phyloP scores from a whole-genome alignment of 1,284 basidiomycete species.

The Heterobasidion irregulare region DNA sequence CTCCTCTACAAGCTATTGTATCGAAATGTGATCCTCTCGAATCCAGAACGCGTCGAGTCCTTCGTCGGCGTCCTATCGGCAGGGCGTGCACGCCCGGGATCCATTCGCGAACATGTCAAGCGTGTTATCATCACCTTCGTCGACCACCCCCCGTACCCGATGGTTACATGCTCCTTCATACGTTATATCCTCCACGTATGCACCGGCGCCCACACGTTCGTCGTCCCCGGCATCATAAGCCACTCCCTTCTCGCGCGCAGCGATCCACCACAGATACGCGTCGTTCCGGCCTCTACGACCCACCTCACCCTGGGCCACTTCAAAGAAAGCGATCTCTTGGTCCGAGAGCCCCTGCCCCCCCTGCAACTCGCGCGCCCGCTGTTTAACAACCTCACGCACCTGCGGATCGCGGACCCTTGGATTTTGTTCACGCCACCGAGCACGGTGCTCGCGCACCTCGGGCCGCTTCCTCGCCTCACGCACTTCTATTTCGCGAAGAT shows the following conservation, averaged over 20 bases:
- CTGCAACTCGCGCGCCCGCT: not conserved
- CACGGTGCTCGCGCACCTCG: constrained; percentile 25
- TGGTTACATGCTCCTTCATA: too few relatives aligned
- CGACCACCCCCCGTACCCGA: too few relatives aligned
- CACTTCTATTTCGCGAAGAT: constrained; percentile 33
- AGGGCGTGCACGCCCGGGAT: constrained; percentile 18
- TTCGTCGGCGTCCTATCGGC: constrained; percentile 22
- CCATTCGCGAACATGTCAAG: constrained; percentile 25
- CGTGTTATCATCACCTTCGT: constrained; percentile 18
- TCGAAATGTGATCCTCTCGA: constrained; percentile 22
- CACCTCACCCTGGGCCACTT: too few relatives aligned
- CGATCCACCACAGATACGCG: too few relatives aligned
- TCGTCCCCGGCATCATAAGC: too few relatives aligned
- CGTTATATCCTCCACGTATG: too few relatives aligned
- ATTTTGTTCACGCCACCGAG: constrained; percentile 27
- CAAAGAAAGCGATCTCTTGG: too few relatives aligned
- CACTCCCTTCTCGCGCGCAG: too few relatives aligned
- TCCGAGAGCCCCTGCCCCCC: not conserved
- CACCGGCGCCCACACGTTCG: too few relatives aligned
- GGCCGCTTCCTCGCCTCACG: constrained; percentile 24
- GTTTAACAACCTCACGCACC: constrained; percentile 20
- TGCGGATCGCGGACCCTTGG: constrained; percentile 31
- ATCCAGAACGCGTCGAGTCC: constrained; percentile 17
- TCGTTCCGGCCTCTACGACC: too few relatives aligned
- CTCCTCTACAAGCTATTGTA: constrained; percentile 8